These are phyloP conservation scores for Crithidia fasciculata DNA, from an alignment of 208 protist species.

Conservation along the genomic window DNA sequence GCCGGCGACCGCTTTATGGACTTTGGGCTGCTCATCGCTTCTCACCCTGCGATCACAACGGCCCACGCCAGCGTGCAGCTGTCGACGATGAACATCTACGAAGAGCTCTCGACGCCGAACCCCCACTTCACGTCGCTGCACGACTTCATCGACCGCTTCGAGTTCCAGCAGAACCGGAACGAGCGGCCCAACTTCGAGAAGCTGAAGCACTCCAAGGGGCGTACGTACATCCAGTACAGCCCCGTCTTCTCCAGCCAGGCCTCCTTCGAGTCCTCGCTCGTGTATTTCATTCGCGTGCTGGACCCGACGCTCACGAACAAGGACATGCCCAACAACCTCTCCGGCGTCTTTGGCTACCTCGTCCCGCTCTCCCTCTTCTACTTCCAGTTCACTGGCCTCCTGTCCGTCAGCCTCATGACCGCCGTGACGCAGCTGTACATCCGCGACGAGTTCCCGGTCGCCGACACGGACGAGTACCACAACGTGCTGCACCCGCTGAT, in stretches of 20 bases:
- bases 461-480: slow-evolving; percentile 80
- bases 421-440: slow-evolving; percentile 87
- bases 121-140: slow-evolving; percentile 57
- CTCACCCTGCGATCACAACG: slow-evolving; percentile 70
- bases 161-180: slow-evolving; percentile 32
- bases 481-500: slow-evolving; percentile 62
- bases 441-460: slow-evolving; percentile 77
- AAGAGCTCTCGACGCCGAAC: slow-evolving; percentile 57
- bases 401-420: slow-evolving; percentile 85
- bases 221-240: slow-evolving; percentile 82
- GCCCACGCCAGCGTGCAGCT: slow-evolving; percentile 60
- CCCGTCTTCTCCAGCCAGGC: slow-evolving; percentile 67
- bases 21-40: slow-evolving; percentile 75
- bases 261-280: slow-evolving; percentile 51
- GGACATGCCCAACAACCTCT: slow-evolving; percentile 74
- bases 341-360: slow-evolving; percentile 76
- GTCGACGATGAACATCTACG: slow-evolving; percentile 59
- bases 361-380: slow-evolving; percentile 84
- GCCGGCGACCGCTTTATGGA: slow-evolving; percentile 85
- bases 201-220: slow-evolving; percentile 83
- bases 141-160: slow-evolving; percentile 64
- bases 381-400: slow-evolving; percentile 80
- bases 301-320: slow-evolving; percentile 56
- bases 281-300: slow-evolving; percentile 80
- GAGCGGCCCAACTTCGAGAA: slow-evolving; percentile 35